phyloP scores from a whole-genome alignment of 768 basidiomycete species.

The Clitopilus passeckerianus region DNA sequence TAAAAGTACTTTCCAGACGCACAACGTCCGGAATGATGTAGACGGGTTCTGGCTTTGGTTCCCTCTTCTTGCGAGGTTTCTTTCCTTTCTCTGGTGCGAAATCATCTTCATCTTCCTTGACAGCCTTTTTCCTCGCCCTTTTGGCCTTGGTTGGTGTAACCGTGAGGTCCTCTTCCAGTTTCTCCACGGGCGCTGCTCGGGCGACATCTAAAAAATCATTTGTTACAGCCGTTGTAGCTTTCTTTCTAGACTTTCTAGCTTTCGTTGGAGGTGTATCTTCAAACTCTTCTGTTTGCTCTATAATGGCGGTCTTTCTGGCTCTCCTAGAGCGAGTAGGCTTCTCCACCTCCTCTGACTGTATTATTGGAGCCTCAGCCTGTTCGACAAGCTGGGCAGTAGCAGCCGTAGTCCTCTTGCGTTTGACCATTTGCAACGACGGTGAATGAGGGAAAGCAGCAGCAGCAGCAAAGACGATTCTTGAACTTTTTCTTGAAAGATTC shows the following conservation, averaged over 20 bases:
- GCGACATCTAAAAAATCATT: not conserved
- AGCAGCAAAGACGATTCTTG: not conserved
- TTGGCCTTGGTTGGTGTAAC: not conserved
- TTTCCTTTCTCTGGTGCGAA: conserved; percentile 2
- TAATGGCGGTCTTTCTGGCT: not conserved
- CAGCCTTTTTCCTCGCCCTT: conserved; percentile 1
- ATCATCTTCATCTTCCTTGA: conserved; percentile 1
- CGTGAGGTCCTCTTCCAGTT: not conserved
- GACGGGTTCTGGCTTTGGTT: conserved; percentile 39
- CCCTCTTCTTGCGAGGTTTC: conserved; percentile 18
- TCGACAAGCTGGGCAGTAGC: not conserved
- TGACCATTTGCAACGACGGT: not conserved
- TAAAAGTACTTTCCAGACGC: conserved; percentile 62
- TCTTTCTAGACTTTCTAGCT: not conserved
- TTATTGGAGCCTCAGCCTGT: not conserved
- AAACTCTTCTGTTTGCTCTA: not conserved
- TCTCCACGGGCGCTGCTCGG: not conserved
- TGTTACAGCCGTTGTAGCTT: not conserved
- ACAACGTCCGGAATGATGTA: conserved; percentile 73
- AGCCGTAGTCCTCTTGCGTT: not conserved
- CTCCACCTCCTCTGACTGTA: not conserved
- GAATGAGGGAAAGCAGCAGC: not conserved
- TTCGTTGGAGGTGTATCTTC: not conserved
- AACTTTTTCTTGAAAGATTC: not conserved
- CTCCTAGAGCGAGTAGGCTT: not conserved